Base-by-base conservation (phyloP, 768 basidiomycete genomes). In the Thelephora aurantiotincta region DNA sequence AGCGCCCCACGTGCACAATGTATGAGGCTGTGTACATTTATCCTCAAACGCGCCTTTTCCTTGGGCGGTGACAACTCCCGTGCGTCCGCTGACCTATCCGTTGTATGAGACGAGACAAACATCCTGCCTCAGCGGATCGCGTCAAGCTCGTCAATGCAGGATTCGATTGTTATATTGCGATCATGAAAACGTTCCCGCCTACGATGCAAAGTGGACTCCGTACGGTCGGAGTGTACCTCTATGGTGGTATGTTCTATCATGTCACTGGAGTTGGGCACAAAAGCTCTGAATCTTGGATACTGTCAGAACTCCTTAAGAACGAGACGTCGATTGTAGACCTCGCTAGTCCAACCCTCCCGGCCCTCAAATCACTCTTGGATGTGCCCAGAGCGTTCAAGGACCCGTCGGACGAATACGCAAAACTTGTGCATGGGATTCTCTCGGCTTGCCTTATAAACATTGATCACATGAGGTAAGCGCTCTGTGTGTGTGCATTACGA, bases 401-500 rank as follows among this genome's bases (percentile, higher is more conserved):
- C 42, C 70, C 63, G 13, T 64, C 63, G 35, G 72, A 75, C 18
- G 68, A 71, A 48, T 88, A 79, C 55, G 70, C 69, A 12, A 72
- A 72, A 5, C 60, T 83, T 13, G 64, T 87, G 0, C 84, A 94
- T 57, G 86, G 87, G 16, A 62, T 96, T 16, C 65, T 97, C n/a
- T 93, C 89, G 0, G 73, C 82, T 0, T 91, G 88, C 57, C 64
- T 97, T 33, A 67, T 81, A 43, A 86, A 94, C 57, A 72, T 97
- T 19, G 93, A 97, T 57, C 86, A 82, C 51, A 91, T 96, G 83
- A 76, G 91, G 91, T 91, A 36, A 47, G 43, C 22, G 45, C 16
- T 30, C n/a, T 37, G 0, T 35, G 16, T 37, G 14, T 37, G 0
- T 35, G 16, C 35, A n/a, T 3, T 35, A 19, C 35, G 5, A 18